Conservation (phyloP, 257 asterid genomes). For the Apocynum venetum region DNA sequence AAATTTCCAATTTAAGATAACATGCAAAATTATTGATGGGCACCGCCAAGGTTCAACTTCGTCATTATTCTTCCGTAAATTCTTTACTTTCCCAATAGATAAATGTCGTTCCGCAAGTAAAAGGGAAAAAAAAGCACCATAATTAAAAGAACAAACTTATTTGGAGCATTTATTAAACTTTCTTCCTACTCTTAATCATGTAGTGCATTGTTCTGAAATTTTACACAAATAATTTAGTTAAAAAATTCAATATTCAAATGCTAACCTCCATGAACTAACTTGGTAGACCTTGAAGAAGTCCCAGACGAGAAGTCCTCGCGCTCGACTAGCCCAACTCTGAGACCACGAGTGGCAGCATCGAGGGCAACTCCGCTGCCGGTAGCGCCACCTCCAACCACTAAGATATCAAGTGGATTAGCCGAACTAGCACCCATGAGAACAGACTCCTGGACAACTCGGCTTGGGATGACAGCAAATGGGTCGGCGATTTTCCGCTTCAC, state of each 20-base stretch:
- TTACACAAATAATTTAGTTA: background rate
- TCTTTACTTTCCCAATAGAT: background rate
- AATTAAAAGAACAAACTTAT: background rate
- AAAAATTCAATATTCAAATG: conserved; percentile 13
- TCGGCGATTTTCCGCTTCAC: conserved; percentile 52
- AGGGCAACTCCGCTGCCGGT: conserved; percentile 96
- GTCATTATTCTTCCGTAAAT: background rate
- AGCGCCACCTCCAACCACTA: conserved; percentile 94
- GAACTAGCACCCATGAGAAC: conserved; percentile 56
- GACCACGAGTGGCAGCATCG: conserved; percentile 93
- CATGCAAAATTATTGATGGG: background rate
- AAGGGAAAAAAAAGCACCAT: background rate
- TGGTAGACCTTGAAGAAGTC: conserved; percentile 92
- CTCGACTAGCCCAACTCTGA: conserved; percentile 97
- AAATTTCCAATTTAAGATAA: background rate
- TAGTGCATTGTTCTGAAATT: background rate
- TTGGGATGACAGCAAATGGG: conserved; percentile 56
- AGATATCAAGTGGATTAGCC: conserved; percentile 78
- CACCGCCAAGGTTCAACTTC: background rate
- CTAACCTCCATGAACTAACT: conserved; percentile 95
- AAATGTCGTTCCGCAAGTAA: background rate
- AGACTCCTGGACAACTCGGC: conserved; percentile 71
- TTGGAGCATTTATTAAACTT: background rate
- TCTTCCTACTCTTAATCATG: background rate
- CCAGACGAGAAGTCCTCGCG: conserved; percentile 96